These are phyloP conservation scores for Atkinsonella texensis DNA, from an alignment of 2,329 filamentous ascomycete species.

Conservation along the genomic window DNA sequence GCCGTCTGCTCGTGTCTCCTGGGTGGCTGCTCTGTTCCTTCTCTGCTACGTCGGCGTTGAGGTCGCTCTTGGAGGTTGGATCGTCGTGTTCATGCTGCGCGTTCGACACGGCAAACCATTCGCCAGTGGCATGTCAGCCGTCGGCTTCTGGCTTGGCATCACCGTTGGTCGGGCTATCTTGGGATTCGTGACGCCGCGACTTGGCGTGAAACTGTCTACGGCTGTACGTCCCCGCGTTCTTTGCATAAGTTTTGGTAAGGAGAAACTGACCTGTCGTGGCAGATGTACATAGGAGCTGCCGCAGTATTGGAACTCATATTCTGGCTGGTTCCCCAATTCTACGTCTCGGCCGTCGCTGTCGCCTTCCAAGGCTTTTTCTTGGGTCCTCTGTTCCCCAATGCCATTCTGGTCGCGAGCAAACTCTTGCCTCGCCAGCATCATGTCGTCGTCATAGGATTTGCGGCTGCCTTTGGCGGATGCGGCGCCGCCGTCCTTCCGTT, in stretches of 20 bases:
- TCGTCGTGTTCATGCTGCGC: slow-evolving; percentile 67
- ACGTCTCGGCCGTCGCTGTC: slow-evolving; percentile 46
- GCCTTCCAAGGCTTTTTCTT: slow-evolving; percentile 62
- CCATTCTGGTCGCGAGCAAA: slow-evolving; percentile 56
- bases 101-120: slow-evolving; percentile 54
- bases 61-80: slow-evolving; percentile 64
- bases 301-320: slow-evolving; percentile 51
- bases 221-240: slow-evolving; percentile 12
- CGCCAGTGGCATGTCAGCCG: slow-evolving; percentile 56
- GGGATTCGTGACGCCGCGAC: slow-evolving; percentile 56
- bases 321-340: slow-evolving; percentile 48
- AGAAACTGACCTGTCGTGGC: slow-evolving; percentile 31
- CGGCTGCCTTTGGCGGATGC: slow-evolving; percentile 57
- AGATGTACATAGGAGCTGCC: slow-evolving; percentile 48
- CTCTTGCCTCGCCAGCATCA: slow-evolving; percentile 58
- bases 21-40: slow-evolving; percentile 61
- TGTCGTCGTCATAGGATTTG: slow-evolving; percentile 62
- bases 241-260: not conserved
- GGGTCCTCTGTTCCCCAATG: slow-evolving; percentile 61
- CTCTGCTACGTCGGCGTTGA: slow-evolving; percentile 60
- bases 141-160: slow-evolving; percentile 68
- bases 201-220: slow-evolving; percentile 58
- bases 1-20: slow-evolving; percentile 42
- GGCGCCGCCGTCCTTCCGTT: slow-evolving; percentile 51
- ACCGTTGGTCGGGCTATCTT: slow-evolving; percentile 54